Base-by-base conservation (phyloP, 1,284 basidiomycete species). In the Pterula multifida region DNA sequence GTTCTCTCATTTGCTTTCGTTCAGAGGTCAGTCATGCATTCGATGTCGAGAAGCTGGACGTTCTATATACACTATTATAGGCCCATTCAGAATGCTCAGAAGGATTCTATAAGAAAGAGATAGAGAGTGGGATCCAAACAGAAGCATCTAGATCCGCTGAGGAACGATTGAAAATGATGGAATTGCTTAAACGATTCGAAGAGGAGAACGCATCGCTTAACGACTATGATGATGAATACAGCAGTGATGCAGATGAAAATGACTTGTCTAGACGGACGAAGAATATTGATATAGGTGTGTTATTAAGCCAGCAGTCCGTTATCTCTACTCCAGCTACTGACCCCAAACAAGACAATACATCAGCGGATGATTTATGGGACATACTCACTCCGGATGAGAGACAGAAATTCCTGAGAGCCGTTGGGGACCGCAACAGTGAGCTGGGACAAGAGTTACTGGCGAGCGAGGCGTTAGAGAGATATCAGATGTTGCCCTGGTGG, bases 1-100 rank as follows among this genome's bases (percentile, higher is more conserved):
- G 88, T 65, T 85, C 85, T 15, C 62, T 90, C 36, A 68, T 69
- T 12, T 91, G 88, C 62, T 91, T 87, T 64, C 78, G 81, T 28
- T 81, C 82, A 25, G 70, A 79, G 65, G 84, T 81, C 61, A 51
- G 73, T 63, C 11, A 42, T 19, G 35, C 47, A 19, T 26, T 36
- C 23, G n/a, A n/a, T n/a, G n/a, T n/a, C n/a, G 9, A 28, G 48
- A 21, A 26, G 44, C 28, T 48, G 49, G 50, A 48, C 23, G 19
- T 50, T 21, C 50, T 52, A 26, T 47, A 52, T 19, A 19, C 52
- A 9, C 19, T 17, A 45, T 24, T 50, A 15, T 58, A 86, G 80
- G 58, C 66, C 48, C 88, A 90, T 61, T 65, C 69, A 1, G 70
- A 73, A 60, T 90, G 87, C 64, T 85, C 85, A 15, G 87, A 90